Conservation (phyloP, 768 basidiomycete species). For the Lyophyllum semitale region DNA sequence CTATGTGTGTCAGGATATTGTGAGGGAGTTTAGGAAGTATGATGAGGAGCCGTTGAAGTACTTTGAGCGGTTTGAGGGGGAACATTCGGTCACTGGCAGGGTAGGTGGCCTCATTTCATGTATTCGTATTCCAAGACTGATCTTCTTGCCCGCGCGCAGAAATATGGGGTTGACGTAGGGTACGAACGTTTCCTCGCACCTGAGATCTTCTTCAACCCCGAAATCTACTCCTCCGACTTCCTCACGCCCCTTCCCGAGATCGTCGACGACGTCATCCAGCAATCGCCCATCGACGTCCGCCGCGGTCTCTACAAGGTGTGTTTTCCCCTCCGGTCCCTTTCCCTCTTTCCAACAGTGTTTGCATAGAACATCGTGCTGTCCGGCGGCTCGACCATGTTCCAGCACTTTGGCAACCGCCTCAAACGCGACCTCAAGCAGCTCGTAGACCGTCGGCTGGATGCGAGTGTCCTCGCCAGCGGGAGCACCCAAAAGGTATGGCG, state of each 20-base stretch:
- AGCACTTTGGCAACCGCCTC: constrained; percentile 95
- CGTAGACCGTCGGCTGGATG: constrained; percentile 87
- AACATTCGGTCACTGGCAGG: constrained; percentile 89
- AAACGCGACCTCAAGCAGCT: constrained; percentile 94
- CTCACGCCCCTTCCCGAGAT: constrained; percentile 94
- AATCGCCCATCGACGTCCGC: constrained; percentile 95
- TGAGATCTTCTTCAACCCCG: constrained; percentile 99
- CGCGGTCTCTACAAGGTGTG: constrained; percentile 91
- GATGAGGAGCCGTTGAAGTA: constrained; percentile 94
- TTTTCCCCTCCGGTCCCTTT: not conserved
- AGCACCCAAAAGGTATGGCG: constrained; percentile 67
- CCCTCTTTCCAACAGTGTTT: not conserved
- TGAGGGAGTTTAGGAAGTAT: constrained; percentile 98
- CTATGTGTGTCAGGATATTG: constrained; percentile 98
- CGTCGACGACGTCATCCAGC: constrained; percentile 93
- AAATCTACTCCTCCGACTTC: constrained; percentile 97
- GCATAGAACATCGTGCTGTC: constrained; percentile 92
- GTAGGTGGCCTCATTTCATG: constrained; percentile 45
- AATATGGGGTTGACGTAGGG: constrained; percentile 93
- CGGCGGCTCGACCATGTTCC: constrained; percentile 99
- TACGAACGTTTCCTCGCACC: constrained; percentile 99
- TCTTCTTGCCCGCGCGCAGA: constrained; percentile 43
- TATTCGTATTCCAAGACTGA: not conserved
- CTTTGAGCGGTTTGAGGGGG: constrained; percentile 92
- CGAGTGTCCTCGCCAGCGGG: constrained; percentile 73